Percentiles rank a stretch among this genome's conserved stretches.
Evolutionary conservation across 2,329 filamentous ascomycete genomes (phyloP).

Genomic region (Sporothrix variecibatus): DNA sequence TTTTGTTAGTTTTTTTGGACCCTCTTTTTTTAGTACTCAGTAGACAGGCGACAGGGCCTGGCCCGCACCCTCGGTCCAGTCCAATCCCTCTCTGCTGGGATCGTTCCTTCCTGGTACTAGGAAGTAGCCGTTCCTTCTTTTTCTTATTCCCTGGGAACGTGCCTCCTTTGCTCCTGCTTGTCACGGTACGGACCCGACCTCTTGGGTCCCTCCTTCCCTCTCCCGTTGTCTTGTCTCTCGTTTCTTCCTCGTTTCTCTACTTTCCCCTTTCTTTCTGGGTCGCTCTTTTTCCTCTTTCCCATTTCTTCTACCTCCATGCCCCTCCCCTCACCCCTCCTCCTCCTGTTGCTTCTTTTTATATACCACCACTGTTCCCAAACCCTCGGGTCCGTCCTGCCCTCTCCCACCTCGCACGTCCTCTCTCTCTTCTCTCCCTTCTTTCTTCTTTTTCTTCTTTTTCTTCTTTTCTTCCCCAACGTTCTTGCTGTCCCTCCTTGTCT

Average conservation of each 20-base stretch:
- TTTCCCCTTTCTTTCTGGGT: background rate
- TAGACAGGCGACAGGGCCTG: background rate
- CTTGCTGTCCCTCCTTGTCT: background rate
- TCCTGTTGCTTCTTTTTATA: background rate
- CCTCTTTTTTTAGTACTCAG: background rate
- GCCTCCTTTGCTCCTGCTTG: too few relatives aligned
- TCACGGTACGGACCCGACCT: constrained; percentile 9
- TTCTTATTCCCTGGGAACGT: background rate
- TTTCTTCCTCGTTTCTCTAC: background rate
- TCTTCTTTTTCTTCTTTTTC: background rate
- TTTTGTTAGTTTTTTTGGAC: background rate
- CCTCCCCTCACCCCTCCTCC: background rate
- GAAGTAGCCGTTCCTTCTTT: background rate
- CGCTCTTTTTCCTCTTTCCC: background rate
- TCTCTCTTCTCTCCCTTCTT: background rate
- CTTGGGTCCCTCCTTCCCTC: constrained; percentile 2
- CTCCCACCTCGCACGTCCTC: background rate
- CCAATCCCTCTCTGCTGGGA: constrained; percentile 6
- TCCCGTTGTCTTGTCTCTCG: background rate
- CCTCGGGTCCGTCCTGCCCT: background rate
- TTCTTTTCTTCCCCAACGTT: background rate
- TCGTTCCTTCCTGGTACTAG: too few relatives aligned
- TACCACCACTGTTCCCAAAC: constrained; percentile 10
- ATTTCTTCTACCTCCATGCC: background rate
- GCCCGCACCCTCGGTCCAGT: background rate